Evolutionary conservation across 2,329 filamentous ascomycete genomes (phyloP), one percentile per base, ranked within the genome.

Genomic region (Trichoderma brevicompactum): DNA sequence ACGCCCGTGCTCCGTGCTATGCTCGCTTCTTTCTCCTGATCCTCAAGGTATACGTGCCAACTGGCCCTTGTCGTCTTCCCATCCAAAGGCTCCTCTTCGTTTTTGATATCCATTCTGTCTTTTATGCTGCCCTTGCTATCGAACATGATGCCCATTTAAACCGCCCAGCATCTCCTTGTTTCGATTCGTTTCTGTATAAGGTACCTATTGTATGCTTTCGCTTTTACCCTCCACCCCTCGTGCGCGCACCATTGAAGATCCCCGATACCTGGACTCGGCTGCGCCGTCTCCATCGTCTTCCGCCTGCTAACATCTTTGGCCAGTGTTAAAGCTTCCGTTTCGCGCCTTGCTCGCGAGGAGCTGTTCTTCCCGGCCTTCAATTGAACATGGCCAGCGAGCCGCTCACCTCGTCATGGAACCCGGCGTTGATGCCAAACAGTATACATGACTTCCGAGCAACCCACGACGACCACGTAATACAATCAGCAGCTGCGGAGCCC

Each of bases 341-440:
- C 38, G 36, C 59, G 58, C 49, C 59, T 64, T 52, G 43, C 44
- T 64, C 53, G 59, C 44, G 48, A 46, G 34, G 44, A 56, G 43
- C 38, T 19, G 40, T 50, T 17, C 23, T 28, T 40, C 55, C 64
- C 56, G 63, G 61, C 55, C 53, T 41, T 36, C 52, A 64, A 70
- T 68, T 69, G 65, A 73, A 66, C 65, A 81, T 81, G 79, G 76
- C 76, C 69, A 71, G 72, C 68, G 77, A 77, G 71, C 68, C 70
- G 64, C 69, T 73, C 59, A 74, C 72, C 67, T 71, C 78, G 61
- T 75, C 77, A 71, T 79, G 79, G 78, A 76, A 80, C 69, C 77
- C 79, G 69, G 78, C 79, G 56, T 70, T 77, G 66, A 77, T 80
- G 73, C 79, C 80, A 38, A 75, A 75, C 65, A 69, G 67, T 64